phyloP scores from a whole-genome alignment of 768 basidiomycete species.

The Pisolithus albus region DNA sequence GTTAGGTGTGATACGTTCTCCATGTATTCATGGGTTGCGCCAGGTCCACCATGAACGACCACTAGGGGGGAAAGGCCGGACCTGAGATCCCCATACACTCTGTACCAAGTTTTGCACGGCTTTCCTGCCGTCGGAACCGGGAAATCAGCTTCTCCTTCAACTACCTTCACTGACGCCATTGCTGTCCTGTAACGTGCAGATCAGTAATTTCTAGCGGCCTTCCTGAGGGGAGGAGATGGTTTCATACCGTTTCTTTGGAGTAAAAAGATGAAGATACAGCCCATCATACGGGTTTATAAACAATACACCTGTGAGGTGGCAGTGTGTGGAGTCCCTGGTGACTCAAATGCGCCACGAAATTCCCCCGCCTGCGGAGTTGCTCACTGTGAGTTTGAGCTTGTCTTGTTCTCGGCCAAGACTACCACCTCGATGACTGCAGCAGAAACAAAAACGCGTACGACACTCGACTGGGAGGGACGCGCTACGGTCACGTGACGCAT shows the following conservation, averaged over 20 bases:
- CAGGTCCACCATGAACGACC: constrained; percentile 50
- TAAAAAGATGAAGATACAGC: neutral
- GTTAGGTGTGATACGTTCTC: constrained; percentile 35
- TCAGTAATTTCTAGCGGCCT: neutral
- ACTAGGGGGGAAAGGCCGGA: constrained; percentile 37
- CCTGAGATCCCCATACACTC: constrained; percentile 39
- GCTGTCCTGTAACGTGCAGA: neutral
- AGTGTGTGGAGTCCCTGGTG: too few species aligned
- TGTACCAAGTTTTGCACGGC: constrained; percentile 45
- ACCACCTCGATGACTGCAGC: too few species aligned
- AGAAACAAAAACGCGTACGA: too few species aligned
- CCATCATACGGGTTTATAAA: too few species aligned
- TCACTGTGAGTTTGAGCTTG: too few species aligned
- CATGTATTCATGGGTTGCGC: constrained; percentile 37
- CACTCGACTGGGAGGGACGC: too few species aligned
- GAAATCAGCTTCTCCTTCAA: constrained; percentile 27
- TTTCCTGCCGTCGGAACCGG: constrained; percentile 21
- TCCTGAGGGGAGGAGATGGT: neutral
- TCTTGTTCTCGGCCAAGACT: too few species aligned
- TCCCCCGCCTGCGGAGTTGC: too few species aligned
- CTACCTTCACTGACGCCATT: constrained; percentile 26
- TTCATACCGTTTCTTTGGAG: neutral
- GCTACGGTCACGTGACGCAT: constrained; percentile 5
- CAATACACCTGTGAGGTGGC: too few species aligned
- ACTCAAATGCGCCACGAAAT: too few species aligned